These are phyloP conservation scores for Postia placenta DNA, from an alignment of 768 basidiomycete genomes.

Conservation along the genomic window DNA sequence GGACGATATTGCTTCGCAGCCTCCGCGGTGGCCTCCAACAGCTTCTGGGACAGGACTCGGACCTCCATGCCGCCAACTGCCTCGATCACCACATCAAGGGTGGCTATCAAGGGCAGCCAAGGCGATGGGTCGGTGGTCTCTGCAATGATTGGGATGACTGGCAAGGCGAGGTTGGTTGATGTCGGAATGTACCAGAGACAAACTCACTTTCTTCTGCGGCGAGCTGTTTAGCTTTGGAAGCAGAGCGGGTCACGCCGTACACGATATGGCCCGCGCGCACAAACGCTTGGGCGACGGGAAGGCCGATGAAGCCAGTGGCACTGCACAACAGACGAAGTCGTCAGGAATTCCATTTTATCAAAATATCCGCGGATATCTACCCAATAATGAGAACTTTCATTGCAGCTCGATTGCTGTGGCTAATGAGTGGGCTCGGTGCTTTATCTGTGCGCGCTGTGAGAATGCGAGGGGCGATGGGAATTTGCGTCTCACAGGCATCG, in stretches of 20 bases:
- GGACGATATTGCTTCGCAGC: conserved; percentile 24
- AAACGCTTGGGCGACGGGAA: conserved; percentile 38
- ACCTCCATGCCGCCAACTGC: conserved; percentile 23
- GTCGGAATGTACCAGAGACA: not conserved
- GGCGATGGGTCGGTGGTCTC: conserved; percentile 17
- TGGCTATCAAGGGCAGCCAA: conserved; percentile 24
- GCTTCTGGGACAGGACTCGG: conserved; percentile 14
- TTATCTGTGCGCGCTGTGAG: not conserved
- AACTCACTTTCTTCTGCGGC: conserved; percentile 35
- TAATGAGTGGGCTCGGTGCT: not conserved
- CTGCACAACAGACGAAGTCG: conserved; percentile 16
- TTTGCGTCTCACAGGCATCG: not conserved
- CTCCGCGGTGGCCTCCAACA: conserved; percentile 22
- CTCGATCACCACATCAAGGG: conserved; percentile 31
- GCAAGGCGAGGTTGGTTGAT: not conserved
- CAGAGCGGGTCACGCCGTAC: conserved; percentile 37
- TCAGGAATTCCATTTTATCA: too few species aligned
- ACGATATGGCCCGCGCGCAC: conserved; percentile 42
- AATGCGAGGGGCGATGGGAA: not conserved
- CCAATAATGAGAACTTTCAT: conserved; percentile 2
- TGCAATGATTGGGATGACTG: conserved; percentile 33
- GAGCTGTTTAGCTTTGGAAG: conserved; percentile 27
- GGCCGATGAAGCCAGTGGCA: conserved; percentile 39
- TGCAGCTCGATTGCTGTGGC: not conserved
- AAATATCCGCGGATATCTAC: not conserved